Percentiles rank a stretch among this genome's conserved stretches.
These are phyloP conservation scores for Begonia masoniana DNA, from an alignment of 306 rosid species.

Conservation along the genomic window DNA sequence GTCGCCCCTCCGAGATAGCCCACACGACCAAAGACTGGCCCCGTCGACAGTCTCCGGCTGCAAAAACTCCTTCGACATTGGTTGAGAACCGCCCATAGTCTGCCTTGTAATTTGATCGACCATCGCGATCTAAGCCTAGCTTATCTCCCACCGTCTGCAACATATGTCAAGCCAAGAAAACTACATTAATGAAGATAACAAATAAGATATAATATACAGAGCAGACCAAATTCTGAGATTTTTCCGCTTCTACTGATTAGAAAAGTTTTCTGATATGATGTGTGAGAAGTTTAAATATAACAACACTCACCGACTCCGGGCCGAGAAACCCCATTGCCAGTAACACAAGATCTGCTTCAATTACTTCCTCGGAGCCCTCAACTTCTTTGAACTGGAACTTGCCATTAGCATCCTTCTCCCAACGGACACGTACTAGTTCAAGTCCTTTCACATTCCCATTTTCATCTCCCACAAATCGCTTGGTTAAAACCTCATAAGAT, in stretches of 20 bases:
- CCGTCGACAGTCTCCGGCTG: constrained; percentile 87
- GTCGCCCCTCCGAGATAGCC: constrained; percentile 93
- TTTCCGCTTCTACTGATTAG: no score
- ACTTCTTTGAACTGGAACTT: constrained; percentile 76
- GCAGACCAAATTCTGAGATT: no score
- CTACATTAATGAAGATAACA: not conserved
- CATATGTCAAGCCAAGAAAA: not conserved
- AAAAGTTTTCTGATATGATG: no score
- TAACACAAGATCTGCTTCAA: constrained; percentile 73
- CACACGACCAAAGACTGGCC: constrained; percentile 93
- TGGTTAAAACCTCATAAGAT: constrained; percentile 78
- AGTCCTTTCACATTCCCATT: constrained; percentile 74
- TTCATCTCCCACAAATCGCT: constrained; percentile 86
- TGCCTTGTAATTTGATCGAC: constrained; percentile 75
- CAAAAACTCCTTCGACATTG: constrained; percentile 61
- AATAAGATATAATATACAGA: not conserved
- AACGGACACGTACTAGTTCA: constrained; percentile 53
- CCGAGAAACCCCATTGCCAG: constrained; percentile 99
- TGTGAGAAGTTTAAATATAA: not conserved
- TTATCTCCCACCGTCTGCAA: constrained; percentile 62
- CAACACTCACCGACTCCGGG: constrained; percentile 74
- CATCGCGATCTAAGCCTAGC: constrained; percentile 66
- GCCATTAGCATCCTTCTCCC: constrained; percentile 92
- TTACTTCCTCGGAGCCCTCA: constrained; percentile 82
- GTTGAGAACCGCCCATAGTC: constrained; percentile 86